Percentiles rank a stretch among this genome's conserved stretches.
These are phyloP conservation scores for Myxozyma geophila DNA, from an alignment of 805 yeast genomes.

Conservation along the genomic window DNA sequence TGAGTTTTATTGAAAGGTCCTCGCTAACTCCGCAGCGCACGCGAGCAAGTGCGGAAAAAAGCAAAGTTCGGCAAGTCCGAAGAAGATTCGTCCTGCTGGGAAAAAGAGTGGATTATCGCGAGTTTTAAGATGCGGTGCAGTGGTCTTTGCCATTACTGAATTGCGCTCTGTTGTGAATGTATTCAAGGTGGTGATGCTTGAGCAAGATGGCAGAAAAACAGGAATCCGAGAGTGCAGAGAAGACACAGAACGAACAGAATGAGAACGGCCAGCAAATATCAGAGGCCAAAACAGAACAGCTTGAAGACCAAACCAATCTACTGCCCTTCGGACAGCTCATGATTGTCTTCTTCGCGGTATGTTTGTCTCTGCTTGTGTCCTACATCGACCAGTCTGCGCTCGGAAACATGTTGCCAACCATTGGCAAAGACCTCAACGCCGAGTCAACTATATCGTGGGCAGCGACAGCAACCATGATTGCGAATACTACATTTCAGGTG, in stretches of 20 bases:
- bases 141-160: too few relatives aligned
- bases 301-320: conserved; percentile 27
- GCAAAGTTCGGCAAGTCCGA: too few relatives aligned
- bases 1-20: too few relatives aligned
- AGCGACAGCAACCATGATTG: conserved; percentile 69
- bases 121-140: too few relatives aligned
- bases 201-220: neutral
- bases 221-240: neutral
- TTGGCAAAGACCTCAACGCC: conserved; percentile 63
- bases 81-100: too few relatives aligned
- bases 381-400: conserved; percentile 66
- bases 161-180: too few relatives aligned
- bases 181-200: too few relatives aligned
- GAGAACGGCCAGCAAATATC: neutral
- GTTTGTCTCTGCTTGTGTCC: conserved; percentile 53
- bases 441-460: conserved; percentile 66
- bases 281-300: conserved; percentile 10
- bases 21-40: too few relatives aligned
- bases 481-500: conserved; percentile 76
- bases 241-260: neutral
- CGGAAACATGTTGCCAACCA: conserved; percentile 60
- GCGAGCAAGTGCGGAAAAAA: too few relatives aligned
- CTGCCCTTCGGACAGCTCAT: conserved; percentile 20
- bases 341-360: conserved; percentile 21
- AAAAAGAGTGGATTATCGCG: too few relatives aligned